Conservation (phyloP, 1,284 basidiomycete genomes). For the Phlebopus sp. region DNA sequence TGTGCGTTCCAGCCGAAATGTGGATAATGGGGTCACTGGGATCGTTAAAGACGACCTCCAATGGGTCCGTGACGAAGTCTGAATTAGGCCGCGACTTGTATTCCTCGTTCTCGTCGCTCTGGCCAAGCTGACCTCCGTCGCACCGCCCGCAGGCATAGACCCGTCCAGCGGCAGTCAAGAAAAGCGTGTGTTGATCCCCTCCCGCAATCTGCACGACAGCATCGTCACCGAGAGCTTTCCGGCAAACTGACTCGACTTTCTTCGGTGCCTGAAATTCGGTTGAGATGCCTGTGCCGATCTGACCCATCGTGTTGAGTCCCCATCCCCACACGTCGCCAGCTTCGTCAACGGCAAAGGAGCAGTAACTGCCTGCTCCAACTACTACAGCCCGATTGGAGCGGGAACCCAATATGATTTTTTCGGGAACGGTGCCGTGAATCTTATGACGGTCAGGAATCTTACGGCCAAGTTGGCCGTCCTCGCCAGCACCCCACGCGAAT, state of each 20-base stretch:
- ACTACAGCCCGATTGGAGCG: slow-evolving; percentile 68
- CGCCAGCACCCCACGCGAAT: slow-evolving; percentile 85
- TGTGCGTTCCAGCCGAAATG: slow-evolving; percentile 76
- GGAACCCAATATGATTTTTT: slow-evolving; percentile 72
- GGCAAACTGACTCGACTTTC: slow-evolving; percentile 64
- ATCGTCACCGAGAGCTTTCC: slow-evolving; percentile 64
- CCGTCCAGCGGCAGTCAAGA: slow-evolving; percentile 79
- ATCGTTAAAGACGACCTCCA: slow-evolving; percentile 63
- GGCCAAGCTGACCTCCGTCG: slow-evolving; percentile 77
- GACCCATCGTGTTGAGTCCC: slow-evolving; percentile 83
- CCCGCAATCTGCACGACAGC: slow-evolving; percentile 70
- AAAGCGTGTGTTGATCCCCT: slow-evolving; percentile 86
- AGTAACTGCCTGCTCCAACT: slow-evolving; percentile 80
- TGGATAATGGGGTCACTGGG: slow-evolving; percentile 68
- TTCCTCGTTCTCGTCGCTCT: slow-evolving; percentile 57
- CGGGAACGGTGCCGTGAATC: slow-evolving; percentile 80
- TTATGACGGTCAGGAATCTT: slow-evolving; percentile 82
- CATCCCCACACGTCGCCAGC: slow-evolving; percentile 84
- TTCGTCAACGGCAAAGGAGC: slow-evolving; percentile 88
- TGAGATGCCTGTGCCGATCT: slow-evolving; percentile 54
- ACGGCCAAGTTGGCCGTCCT: slow-evolving; percentile 84
- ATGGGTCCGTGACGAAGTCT: slow-evolving; percentile 62
- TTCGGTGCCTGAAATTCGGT: slow-evolving; percentile 67
- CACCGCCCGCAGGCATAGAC: slow-evolving; percentile 83
- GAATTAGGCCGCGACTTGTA: slow-evolving; percentile 50